A percentile compares a stretch with the other conserved stretches of the same genome.
phyloP scores from a whole-genome alignment of 1,284 basidiomycete genomes.

The Pseudozyma pruni region DNA sequence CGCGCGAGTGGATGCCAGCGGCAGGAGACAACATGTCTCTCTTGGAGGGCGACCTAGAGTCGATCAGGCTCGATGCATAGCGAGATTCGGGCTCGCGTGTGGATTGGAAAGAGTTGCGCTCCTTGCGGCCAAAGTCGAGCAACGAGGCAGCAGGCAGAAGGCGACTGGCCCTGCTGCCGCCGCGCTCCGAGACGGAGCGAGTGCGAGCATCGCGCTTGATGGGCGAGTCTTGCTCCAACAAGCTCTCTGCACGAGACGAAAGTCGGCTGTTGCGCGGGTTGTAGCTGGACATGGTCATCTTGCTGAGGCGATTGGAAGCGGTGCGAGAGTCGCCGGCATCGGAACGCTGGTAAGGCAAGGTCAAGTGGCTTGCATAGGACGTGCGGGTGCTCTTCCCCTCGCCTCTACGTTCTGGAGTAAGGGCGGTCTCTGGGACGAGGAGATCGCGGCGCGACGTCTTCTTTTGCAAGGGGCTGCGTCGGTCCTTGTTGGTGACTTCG shows the following conservation, averaged over 20 bases:
- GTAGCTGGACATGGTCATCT: slow-evolving; percentile 27
- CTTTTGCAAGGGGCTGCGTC: slow-evolving; percentile 10
- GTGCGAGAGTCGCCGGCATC: slow-evolving; percentile 34
- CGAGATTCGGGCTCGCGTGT: slow-evolving; percentile 14
- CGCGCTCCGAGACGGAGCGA: slow-evolving; percentile 28
- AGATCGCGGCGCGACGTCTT: slow-evolving; percentile 15
- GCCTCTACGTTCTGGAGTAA: slow-evolving; percentile 19
- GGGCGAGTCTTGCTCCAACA: slow-evolving; percentile 16
- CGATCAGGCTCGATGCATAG: slow-evolving; percentile 29
- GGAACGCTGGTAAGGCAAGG: slow-evolving; percentile 41
- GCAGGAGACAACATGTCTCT: slow-evolving; percentile 9
- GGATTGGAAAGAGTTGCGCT: slow-evolving; percentile 14
- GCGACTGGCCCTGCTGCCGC: slow-evolving; percentile 25
- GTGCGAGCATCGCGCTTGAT: slow-evolving; percentile 21
- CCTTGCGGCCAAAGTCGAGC: slow-evolving; percentile 25
- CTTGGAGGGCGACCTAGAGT: slow-evolving; percentile 23
- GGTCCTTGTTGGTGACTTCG: slow-evolving; percentile 1
- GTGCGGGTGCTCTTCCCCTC: slow-evolving; percentile 19
- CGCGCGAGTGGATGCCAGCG: slow-evolving; percentile 23
- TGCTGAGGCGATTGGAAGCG: slow-evolving; percentile 33
- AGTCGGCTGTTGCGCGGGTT: slow-evolving; percentile 10
- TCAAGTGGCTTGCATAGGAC: slow-evolving; percentile 40
- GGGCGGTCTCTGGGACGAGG: slow-evolving; percentile 16
- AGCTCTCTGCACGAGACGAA: slow-evolving; percentile 28
- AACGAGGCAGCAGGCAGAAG: slow-evolving; percentile 25